Evolutionary conservation across 345 rosid genomes (phyloP).

Genomic region (Citrus glauca): DNA sequence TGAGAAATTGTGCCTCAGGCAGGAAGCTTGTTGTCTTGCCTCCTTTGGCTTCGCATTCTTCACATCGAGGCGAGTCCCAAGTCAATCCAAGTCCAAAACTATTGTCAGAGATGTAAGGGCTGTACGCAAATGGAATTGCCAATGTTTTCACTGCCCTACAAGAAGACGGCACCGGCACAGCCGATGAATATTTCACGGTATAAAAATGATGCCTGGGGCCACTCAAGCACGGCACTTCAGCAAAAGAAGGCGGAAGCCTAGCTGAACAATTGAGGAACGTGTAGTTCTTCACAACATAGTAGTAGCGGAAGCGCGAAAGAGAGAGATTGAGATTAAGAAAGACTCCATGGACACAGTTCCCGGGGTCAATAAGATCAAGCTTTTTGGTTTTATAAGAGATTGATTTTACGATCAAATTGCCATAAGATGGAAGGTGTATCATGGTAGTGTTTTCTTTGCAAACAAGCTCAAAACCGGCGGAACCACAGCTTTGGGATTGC

Average conservation of each 20-base stretch:
- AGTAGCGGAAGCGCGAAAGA: slow-evolving; percentile 44
- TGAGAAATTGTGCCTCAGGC: neutral
- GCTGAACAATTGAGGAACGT: slow-evolving; percentile 58
- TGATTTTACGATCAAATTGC: slow-evolving; percentile 49
- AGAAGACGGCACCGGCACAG: slow-evolving; percentile 16
- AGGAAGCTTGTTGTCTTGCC: neutral
- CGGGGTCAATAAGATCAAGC: slow-evolving; percentile 47
- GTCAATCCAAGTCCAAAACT: slow-evolving; percentile 60
- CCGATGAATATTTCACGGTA: slow-evolving; percentile 26
- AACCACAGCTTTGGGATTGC: slow-evolving; percentile 22
- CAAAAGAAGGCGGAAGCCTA: slow-evolving; percentile 21
- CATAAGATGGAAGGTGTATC: slow-evolving; percentile 42
- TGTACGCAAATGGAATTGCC: slow-evolving; percentile 55
- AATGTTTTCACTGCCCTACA: slow-evolving; percentile 42
- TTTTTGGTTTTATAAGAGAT: slow-evolving; percentile 33
- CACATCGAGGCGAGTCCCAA: slow-evolving; percentile 36
- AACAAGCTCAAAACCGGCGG: slow-evolving; percentile 36
- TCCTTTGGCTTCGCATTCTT: slow-evolving; percentile 9
- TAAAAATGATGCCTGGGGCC: slow-evolving; percentile 38
- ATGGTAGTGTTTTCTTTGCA: slow-evolving; percentile 47
- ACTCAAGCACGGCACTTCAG: slow-evolving; percentile 53
- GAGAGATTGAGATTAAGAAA: slow-evolving; percentile 60
- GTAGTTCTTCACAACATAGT: slow-evolving; percentile 38
- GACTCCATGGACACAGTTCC: slow-evolving; percentile 49
- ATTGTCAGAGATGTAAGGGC: slow-evolving; percentile 49